These are phyloP conservation scores for Hyphopichia fennica DNA, from an alignment of 1,139 yeast genomes.

Conservation along the genomic window DNA sequence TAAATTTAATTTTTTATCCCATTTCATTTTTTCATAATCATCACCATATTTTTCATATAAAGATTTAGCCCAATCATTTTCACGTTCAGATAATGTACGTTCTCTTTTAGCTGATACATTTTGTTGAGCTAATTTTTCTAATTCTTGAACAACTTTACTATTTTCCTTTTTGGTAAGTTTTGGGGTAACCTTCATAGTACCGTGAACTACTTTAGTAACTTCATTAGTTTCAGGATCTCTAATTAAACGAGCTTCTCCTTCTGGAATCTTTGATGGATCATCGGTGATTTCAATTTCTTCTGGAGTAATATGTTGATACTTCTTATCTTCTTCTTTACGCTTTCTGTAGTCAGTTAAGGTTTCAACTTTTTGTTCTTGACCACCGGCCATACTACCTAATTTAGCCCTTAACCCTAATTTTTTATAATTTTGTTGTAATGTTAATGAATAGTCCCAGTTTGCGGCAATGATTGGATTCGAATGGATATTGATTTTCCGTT, in stretches of 20 bases:
- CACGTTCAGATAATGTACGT: conserved; percentile 69
- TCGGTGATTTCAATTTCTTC: conserved; percentile 43
- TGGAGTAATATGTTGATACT: conserved; percentile 27
- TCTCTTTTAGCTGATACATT: conserved; percentile 48
- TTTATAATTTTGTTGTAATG: conserved; percentile 81
- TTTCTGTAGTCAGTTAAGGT: conserved; percentile 31
- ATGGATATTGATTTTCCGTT: conserved; percentile 60
- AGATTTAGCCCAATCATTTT: conserved; percentile 65
- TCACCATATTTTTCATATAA: conserved; percentile 82
- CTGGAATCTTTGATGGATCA: conserved; percentile 61
- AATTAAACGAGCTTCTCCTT: conserved; percentile 80
- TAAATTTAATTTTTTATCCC: conserved; percentile 84
- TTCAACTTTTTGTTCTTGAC: conserved; percentile 54
- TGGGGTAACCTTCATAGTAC: conserved; percentile 45
- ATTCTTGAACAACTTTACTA: conserved; percentile 61
- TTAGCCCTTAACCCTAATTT: conserved; percentile 71
- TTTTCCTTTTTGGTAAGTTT: conserved; percentile 15
- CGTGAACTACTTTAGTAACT: conserved; percentile 69
- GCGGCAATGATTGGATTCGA: conserved; percentile 82
- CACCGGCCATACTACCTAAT: conserved; percentile 68
- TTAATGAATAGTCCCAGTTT: conserved; percentile 83
- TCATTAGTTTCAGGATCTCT: conserved; percentile 70
- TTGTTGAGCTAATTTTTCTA: conserved; percentile 64
- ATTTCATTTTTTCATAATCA: conserved; percentile 83
- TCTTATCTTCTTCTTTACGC: conserved; percentile 25